These are phyloP conservation scores for Amanita rubescens DNA, from an alignment of 768 basidiomycete genomes.

Conservation along the genomic window DNA sequence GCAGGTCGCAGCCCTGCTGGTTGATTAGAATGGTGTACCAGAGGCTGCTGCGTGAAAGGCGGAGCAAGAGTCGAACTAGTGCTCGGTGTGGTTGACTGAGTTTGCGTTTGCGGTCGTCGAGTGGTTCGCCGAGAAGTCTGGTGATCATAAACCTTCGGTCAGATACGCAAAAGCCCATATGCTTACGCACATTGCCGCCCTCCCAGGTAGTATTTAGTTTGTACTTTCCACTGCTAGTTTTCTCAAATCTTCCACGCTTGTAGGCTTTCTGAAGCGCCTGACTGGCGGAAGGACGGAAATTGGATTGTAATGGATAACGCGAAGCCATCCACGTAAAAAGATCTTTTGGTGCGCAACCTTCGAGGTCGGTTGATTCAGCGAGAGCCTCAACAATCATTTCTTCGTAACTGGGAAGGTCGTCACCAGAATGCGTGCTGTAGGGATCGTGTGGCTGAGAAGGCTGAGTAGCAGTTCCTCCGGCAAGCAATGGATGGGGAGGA, in stretches of 20 bases:
- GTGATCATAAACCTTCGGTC: neutral
- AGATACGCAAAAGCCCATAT: constrained; percentile 9
- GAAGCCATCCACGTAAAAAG: constrained; percentile 80
- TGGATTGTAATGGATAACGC: constrained; percentile 77
- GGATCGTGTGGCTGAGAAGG: constrained; percentile 16
- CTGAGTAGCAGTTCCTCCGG: constrained; percentile 10
- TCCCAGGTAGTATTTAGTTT: constrained; percentile 72
- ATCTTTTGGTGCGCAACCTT: constrained; percentile 78
- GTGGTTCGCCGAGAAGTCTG: constrained; percentile 75
- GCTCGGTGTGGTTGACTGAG: constrained; percentile 21
- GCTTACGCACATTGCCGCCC: constrained; percentile 60
- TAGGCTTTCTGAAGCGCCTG: constrained; percentile 86
- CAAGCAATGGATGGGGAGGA: constrained; percentile 8
- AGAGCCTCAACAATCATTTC: constrained; percentile 88
- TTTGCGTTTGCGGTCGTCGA: constrained; percentile 65
- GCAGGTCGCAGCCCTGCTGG: constrained; percentile 19
- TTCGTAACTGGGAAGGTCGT: constrained; percentile 79
- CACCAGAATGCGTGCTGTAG: constrained; percentile 16
- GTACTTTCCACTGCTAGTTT: constrained; percentile 67
- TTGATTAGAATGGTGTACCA: constrained; percentile 28
- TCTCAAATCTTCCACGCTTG: constrained; percentile 75
- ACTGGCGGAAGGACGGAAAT: constrained; percentile 84
- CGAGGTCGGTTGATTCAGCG: constrained; percentile 53
- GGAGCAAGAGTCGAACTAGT: constrained; percentile 28
- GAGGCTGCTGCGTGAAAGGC: constrained; percentile 56